Conservation (phyloP, 2,329 filamentous ascomycete genomes). For the Elsinoe fawcettii region DNA sequence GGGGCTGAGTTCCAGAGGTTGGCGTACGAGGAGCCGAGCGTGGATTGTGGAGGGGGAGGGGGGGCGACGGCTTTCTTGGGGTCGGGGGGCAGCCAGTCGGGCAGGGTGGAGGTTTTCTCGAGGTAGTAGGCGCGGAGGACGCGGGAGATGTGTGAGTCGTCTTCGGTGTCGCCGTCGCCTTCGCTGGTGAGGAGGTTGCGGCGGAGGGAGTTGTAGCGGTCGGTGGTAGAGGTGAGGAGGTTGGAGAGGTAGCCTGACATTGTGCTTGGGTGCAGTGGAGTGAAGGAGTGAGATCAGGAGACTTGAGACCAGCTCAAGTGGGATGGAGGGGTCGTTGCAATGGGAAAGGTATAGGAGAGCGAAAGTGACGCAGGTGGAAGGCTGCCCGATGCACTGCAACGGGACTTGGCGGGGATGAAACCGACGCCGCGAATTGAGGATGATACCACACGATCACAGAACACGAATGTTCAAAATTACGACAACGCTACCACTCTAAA, state of each 20-base stretch:
- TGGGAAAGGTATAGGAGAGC: background rate
- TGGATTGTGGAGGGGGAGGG: conserved; percentile 44
- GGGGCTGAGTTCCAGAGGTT: conserved; percentile 29
- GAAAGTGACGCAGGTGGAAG: no score
- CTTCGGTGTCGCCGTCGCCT: conserved; percentile 53
- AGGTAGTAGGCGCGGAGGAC: conserved; percentile 88
- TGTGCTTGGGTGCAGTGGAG: conserved; percentile 21
- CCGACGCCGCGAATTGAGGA: background rate
- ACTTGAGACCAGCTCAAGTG: background rate
- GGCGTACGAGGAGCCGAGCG: conserved; percentile 29
- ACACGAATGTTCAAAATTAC: no score
- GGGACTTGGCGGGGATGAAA: conserved; percentile 1
- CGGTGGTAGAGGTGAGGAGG: conserved; percentile 50
- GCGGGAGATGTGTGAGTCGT: conserved; percentile 91
- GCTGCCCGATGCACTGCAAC: no score
- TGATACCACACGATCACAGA: background rate
- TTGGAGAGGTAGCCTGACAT: conserved; percentile 81
- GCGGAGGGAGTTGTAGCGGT: conserved; percentile 51
- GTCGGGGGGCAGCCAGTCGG: conserved; percentile 81
- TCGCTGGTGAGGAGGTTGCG: conserved; percentile 59
- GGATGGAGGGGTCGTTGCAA: background rate
- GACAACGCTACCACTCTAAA: no score
- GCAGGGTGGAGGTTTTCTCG: conserved; percentile 75
- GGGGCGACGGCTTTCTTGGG: conserved; percentile 61
- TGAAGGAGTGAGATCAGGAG: no score